phyloP scores from a whole-genome alignment of 257 asterid species.

The Fraxinus quadrangulata region DNA sequence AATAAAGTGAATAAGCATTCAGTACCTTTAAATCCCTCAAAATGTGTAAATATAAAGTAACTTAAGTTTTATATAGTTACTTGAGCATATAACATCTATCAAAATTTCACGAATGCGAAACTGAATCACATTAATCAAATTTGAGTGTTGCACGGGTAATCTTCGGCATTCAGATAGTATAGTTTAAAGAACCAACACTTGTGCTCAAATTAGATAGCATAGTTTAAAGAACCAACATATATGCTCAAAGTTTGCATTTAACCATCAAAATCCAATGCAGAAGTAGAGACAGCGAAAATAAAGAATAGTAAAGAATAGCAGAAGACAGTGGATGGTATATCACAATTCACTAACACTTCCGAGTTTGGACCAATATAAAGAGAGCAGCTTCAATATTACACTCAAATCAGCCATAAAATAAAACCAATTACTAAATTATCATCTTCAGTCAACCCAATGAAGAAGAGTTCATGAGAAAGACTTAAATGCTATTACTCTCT shows the following conservation, averaged over 20 bases:
- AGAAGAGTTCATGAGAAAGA: conserved; percentile 20
- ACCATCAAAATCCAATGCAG: background rate
- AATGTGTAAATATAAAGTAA: no score
- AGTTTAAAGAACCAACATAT: no score
- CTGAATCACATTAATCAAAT: no score
- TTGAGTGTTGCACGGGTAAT: no score
- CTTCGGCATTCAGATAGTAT: no score
- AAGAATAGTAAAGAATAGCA: background rate
- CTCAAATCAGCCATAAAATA: background rate
- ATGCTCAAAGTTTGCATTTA: background rate
- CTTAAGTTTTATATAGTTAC: no score
- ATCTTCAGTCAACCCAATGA: conserved; percentile 13
- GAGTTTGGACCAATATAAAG: background rate
- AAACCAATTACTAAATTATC: conserved; percentile 8
- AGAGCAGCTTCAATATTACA: background rate
- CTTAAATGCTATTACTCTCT: conserved; percentile 34
- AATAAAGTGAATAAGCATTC: no score
- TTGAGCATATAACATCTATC: no score
- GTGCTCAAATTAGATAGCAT: background rate
- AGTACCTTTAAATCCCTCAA: no score
- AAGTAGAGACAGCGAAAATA: background rate
- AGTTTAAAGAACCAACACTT: no score
- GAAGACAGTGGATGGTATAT: background rate
- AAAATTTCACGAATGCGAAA: no score
- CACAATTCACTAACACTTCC: background rate